Evolutionary conservation across 2,329 filamentous ascomycete species (phyloP), one percentile per base, ranked within the genome.

Genomic region (Incumbomyces lentus): DNA sequence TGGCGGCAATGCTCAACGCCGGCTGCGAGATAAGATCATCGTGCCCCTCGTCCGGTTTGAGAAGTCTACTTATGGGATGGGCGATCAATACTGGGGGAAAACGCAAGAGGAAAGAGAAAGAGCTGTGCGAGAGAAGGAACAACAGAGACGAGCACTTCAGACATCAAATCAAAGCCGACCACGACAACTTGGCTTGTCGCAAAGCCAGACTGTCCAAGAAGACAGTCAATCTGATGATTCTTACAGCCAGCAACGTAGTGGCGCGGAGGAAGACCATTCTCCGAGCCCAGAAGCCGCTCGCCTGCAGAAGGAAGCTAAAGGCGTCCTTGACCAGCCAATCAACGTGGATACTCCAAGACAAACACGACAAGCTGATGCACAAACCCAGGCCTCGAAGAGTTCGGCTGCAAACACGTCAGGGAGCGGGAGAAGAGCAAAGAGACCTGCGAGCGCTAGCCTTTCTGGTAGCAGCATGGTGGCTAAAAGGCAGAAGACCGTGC

Each of bases 11-110:
- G 18, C 30, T 14, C 44, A 63, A 0, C 55, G 59, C 6, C 56
- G 55, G 40, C 55, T 59, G 40, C 65, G 67, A n/a, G 71, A 73
- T 49, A 70, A 69, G 13, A 73, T 84, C 30, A 84, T 93, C 33
- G 78, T 95, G 3, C 67, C 74, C 0, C 67, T 94, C 3, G 79
- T 85, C 53, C 81, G 86, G 61, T 83, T 81, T 17, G 79, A 78
- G 58, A 74, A 74, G 40, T 86, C 85, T 55, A 78, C 79, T 32
- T 84, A 82, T 58, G 84, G 84, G 2, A 75, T 88, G 19, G 82
- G 83, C 1, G 83, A 88, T 42, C 76, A 82, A 38, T 86, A 88
- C 65, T 90, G 85, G 81, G 75, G 71, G 49, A 57, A 64, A 52
- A 54, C 55, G 47, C 50, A 58, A 44, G 57, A 58, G 55, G 58